These are phyloP conservation scores for Litsea cubeba DNA, from an alignment of 164 flowering plant genomes.

Conservation along the genomic window DNA sequence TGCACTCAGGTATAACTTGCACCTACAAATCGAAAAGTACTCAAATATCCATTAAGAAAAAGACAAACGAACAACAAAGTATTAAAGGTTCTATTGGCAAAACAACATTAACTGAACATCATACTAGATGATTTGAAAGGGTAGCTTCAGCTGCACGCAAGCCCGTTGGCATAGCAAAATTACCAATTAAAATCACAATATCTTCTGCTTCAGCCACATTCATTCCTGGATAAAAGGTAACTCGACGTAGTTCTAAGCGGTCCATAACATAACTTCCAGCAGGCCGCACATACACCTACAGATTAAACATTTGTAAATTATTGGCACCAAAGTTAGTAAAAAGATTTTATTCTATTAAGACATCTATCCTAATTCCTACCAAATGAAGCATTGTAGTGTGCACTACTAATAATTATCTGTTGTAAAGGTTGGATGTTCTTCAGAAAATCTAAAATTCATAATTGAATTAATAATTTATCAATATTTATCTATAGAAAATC, in stretches of 20 bases:
- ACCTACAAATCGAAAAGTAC: constrained; percentile 40
- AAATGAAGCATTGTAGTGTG: neutral
- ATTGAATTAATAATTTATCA: too few relatives aligned
- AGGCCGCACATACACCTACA: constrained; percentile 86
- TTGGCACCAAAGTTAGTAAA: neutral
- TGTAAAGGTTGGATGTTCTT: neutral
- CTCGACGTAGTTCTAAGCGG: constrained; percentile 72
- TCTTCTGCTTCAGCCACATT: constrained; percentile 34
- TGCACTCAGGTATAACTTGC: constrained; percentile 53
- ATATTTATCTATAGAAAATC: too few relatives aligned
- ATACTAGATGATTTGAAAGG: constrained; percentile 64
- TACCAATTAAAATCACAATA: constrained; percentile 60
- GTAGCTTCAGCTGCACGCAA: constrained; percentile 82
- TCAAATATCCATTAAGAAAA: neutral
- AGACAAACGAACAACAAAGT: neutral
- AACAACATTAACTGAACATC: neutral
- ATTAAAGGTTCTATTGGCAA: neutral
- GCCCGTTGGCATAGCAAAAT: constrained; percentile 71
- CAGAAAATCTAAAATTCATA: neutral
- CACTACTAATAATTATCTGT: neutral
- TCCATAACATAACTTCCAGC: constrained; percentile 98
- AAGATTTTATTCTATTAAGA: neutral
- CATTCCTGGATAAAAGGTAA: constrained; percentile 42
- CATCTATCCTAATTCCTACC: neutral
- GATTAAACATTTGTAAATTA: neutral